Base-by-base conservation (phyloP, 495 filamentous ascomycete species). In the Amphirosellinia nigrospora region DNA sequence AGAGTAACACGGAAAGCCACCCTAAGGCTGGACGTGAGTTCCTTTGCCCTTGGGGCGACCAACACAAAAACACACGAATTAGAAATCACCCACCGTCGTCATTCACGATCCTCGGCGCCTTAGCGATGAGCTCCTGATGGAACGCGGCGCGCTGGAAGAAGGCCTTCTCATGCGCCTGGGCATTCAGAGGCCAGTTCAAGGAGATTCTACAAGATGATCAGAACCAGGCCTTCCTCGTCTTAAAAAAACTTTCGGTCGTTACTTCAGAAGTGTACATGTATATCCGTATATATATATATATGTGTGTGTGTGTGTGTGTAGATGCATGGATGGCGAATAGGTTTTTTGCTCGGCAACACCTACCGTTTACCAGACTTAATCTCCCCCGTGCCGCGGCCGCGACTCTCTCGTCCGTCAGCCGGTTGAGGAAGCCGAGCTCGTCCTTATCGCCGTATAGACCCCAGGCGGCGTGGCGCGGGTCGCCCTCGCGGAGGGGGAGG, bases 371-470 rank as follows among this genome's bases (percentile, higher is more conserved):
- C 89, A 1, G 84, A 84, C 48, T 73, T 70, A 61, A 90, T 88
- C 75, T 90, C 86, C 38, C 75, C 36, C 79, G 73, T 7, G 87
- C 86, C 16, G 82, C 79, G 4, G 73, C 73, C 0, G 86, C 80
- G 0, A 85, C 80, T 13, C 75, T 73, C 61, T 79, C 80, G 52
- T 80, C 73, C 8, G 82, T 84, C 3, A 87, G 72, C 45, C 82
- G 71, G 72, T 86, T 86, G 59, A 87, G 69, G 13, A 80, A 81
- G 11, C 84, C 85, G 1, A 85, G 73, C 69, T 82, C 79, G 74
- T 85, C 85, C 15, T 85, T 67, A 0, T 71, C 72, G n/a, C 85
- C 84, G 73, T 84, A 86, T 0, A 86, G 71, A 1, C 83, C 81
- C 84, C 85, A 86, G 13, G 85, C 85, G 9, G 83, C 80, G 32